Base-by-base conservation (phyloP, 129 eudicot species). In the Heracleum sosnowskyi region DNA sequence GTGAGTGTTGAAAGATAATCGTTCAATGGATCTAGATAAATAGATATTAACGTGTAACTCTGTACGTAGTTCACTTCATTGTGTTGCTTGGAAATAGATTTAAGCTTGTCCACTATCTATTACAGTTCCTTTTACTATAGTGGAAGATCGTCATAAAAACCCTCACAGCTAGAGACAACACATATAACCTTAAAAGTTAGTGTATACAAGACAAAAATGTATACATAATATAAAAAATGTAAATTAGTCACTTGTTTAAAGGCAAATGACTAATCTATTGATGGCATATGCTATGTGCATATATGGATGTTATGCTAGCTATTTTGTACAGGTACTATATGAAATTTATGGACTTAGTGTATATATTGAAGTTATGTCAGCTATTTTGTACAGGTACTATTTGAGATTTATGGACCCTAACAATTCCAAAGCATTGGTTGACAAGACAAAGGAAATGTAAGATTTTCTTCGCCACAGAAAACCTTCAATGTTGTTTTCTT, bases 351-450 rank as follows among this genome's bases (percentile, higher is more conserved):
- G 16, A 24, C 40, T 46, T 2, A 45, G 45, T 79, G 36, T 41
- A 39, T 63, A 77, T 62, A n/a, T 53, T 28, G 34, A n/a, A 64
- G 40, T 55, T 15, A 45, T 75, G 22, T 29, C 49, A 4, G 15
- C 7, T 57, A 28, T 53, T 80, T 79, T 80, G 78, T 82, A 53
- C 93, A 95, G 98, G 98, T 95, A 95, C 84, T 95, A 95, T 85
- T 74, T 95, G 85, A 90, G 98, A 86, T 95, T 95, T 84, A 95
- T 95, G 98, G 98, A 95, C 86, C 97, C 98, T 24, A 87, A 80
- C 74, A 95, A 95, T 81, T 80, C 98, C 70, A 78, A 80, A 20
- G 86, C 86, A 80, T 85, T 95, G 86, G 98, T 95, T 74, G 92
- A 91, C 86, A 91, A 87, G 89, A 92, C 75, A 77, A 91, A 91